Evolutionary conservation across 352 stramenopile species (phyloP).

Genomic region (Pythium periplocum): DNA sequence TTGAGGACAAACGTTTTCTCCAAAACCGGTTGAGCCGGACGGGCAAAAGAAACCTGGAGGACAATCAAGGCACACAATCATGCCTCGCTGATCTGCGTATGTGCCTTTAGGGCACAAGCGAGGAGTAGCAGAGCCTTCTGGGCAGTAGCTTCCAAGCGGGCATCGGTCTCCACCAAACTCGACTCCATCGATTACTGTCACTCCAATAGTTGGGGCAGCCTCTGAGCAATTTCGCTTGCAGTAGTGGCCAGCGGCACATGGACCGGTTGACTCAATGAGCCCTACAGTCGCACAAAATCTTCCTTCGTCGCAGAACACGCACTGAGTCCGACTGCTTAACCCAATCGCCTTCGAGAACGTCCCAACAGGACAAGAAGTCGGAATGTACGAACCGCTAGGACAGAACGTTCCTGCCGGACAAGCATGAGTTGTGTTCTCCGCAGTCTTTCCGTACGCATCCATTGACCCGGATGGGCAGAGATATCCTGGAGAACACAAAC

Average conservation of each 20-base stretch:
- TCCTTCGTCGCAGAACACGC: conserved; percentile 20
- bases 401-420: conserved; percentile 18
- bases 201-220: conserved; percentile 28
- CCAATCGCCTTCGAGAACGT: conserved; percentile 17
- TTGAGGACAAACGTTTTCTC: conserved; percentile 48
- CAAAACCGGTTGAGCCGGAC: conserved; percentile 18
- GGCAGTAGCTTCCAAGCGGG: conserved; percentile 47
- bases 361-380: conserved; percentile 25
- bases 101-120: conserved; percentile 36
- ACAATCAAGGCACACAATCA: conserved; percentile 26
- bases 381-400: conserved; percentile 3
- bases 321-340: conserved; percentile 8
- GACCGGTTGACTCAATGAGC: conserved; percentile 12
- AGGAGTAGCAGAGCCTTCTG: conserved; percentile 25
- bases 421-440: conserved; percentile 11
- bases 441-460: conserved; percentile 8
- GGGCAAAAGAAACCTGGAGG: conserved; percentile 43
- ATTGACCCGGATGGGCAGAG: conserved; percentile 22
- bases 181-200: conserved; percentile 12
- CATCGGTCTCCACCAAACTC: conserved; percentile 35
- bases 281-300: conserved; percentile 25
- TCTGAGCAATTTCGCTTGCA: conserved; percentile 48
- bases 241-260: conserved; percentile 30
- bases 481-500: conserved; percentile 25
- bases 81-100: conserved; percentile 25